phyloP scores from a whole-genome alignment of 164 flowering plant genomes.

The Aristolochia californica region DNA sequence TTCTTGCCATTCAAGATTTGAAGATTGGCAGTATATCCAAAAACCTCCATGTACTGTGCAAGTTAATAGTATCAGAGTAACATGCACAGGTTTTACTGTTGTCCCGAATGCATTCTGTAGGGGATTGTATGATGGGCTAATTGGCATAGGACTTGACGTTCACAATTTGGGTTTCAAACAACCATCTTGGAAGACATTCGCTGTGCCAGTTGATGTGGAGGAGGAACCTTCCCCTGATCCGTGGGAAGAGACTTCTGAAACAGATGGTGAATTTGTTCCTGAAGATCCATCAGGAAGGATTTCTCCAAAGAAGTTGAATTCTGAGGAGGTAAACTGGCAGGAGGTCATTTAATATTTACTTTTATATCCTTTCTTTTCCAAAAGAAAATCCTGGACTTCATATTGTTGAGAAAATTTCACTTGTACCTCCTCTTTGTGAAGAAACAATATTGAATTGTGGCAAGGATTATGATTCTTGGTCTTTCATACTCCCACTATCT shows the following conservation, averaged over 20 bases:
- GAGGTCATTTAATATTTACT: too few species aligned
- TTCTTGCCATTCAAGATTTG: conserved; percentile 15
- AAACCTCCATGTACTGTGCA: conserved; percentile 12
- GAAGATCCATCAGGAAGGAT: conserved; percentile 17
- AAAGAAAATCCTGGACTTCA: too few species aligned
- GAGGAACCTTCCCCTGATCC: conserved; percentile 24
- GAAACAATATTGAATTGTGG: too few species aligned
- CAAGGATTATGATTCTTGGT: too few species aligned
- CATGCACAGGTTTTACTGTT: conserved; percentile 10
- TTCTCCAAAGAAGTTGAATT: conserved; percentile 23
- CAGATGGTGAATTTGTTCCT: conserved; percentile 13
- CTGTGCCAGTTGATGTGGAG: conserved; percentile 16
- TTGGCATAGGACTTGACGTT: conserved; percentile 1
- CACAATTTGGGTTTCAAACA: neutral
- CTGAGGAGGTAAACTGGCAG: conserved; percentile 30
- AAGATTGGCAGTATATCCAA: conserved; percentile 6
- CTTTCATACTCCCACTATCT: too few species aligned
- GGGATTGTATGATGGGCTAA: conserved; percentile 3
- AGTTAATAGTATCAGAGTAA: conserved; percentile 9
- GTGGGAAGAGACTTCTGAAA: conserved; percentile 15
- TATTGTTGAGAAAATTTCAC: too few species aligned
- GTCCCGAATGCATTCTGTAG: conserved; percentile 7
- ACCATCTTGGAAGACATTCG: conserved; percentile 8
- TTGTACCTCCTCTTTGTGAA: too few species aligned
- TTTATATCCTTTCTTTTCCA: too few species aligned